Evolutionary conservation across 306 rosid genomes (phyloP), one percentile per base, ranked within the genome.

Genomic region (Vicia villosa): DNA sequence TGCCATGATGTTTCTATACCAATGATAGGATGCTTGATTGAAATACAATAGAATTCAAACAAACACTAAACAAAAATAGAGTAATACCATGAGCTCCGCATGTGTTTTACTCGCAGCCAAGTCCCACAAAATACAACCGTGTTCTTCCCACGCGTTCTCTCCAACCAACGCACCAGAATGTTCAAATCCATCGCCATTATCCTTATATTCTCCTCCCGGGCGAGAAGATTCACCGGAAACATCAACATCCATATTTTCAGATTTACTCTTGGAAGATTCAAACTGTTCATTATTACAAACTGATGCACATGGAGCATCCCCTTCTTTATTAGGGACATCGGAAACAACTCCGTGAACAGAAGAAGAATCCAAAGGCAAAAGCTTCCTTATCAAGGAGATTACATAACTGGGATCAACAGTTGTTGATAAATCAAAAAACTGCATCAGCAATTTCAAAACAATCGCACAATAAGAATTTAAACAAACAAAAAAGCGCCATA

Each of bases 361-460:
- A 68, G 69, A 64, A 52, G 80, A 72, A 69, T 22, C 75, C 47
- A 67, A 38, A 2, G 98, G 97, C 30, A 93, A 73, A 32, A 90
- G 96, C 80, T 87, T 93, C 78, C 98, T 83, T 79, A 93, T 88
- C 57, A 90, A 79, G 30, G 96, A 90, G 73, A 93, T 93, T 22
- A 93, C 77, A 63, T 86, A 93, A 84, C 97, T 85, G 3, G 96
- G 98, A 83, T 93, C 97, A 73, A 90, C 96, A 12, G 98, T 93
- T 5, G 96, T 93, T 8, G 92, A 84, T 82, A 93, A 81, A 73
- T 93, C 90, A 70, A 93, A 93, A 74, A 85, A 66, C 98, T 90
- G 91, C 83, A 83, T 49, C 12, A 49, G 3, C 2, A 51, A 79
- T 56, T 64, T 49, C 11, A 74, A 77, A 77, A 60, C 5, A 50